Conservation (phyloP, 2,329 filamentous ascomycete genomes). For the Ceratocystis colombiana region DNA sequence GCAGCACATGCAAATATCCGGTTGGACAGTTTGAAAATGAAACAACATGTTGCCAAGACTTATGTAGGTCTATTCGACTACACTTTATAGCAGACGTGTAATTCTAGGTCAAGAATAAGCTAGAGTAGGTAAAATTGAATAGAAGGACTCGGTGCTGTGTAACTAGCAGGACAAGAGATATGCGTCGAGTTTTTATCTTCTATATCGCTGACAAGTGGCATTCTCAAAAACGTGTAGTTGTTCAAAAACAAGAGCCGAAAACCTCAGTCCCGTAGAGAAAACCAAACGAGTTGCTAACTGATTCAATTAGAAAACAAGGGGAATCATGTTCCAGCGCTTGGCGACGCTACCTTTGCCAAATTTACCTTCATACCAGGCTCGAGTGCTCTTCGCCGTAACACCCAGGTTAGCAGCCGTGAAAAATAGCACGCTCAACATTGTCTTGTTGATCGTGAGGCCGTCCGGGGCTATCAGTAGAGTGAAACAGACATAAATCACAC, state of each 20-base stretch:
- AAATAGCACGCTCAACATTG: constrained; percentile 55
- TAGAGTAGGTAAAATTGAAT: too few species aligned
- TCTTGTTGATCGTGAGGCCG: constrained; percentile 57
- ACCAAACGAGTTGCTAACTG: neutral
- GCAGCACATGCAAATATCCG: neutral
- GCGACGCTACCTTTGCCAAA: constrained; percentile 59
- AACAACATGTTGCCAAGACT: neutral
- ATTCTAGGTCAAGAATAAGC: too few species aligned
- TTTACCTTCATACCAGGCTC: constrained; percentile 64
- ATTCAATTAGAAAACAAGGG: constrained; percentile 48
- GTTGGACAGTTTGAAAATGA: neutral
- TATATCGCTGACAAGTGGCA: too few species aligned
- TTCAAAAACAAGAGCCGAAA: too few species aligned
- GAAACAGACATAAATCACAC: constrained; percentile 70
- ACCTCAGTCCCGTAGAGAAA: too few species aligned
- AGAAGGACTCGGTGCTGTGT: too few species aligned
- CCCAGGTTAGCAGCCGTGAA: constrained; percentile 75
- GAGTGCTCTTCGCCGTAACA: constrained; percentile 67
- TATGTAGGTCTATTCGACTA: too few species aligned
- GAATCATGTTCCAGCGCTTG: constrained; percentile 65
- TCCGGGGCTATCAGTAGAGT: constrained; percentile 62
- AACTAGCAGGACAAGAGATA: too few species aligned
- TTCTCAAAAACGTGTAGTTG: too few species aligned
- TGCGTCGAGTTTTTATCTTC: too few species aligned
- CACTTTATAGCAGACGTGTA: too few species aligned